phyloP scores from a whole-genome alignment of 306 rosid species.

The Trifolium subterraneum region DNA sequence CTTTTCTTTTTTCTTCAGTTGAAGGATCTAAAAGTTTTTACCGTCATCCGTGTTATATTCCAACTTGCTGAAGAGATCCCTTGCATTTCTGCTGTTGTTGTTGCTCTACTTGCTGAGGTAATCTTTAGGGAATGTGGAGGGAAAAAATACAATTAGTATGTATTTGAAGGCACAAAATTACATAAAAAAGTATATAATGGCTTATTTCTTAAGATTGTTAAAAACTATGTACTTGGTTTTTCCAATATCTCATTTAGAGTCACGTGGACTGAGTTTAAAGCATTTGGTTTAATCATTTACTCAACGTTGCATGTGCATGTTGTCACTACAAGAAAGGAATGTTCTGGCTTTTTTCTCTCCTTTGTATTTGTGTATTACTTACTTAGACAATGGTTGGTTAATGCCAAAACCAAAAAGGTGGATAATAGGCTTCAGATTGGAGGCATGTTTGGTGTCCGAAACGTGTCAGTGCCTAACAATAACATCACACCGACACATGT shows the following conservation, averaged over 20 bases:
- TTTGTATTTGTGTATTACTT: background rate
- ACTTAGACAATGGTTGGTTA: background rate
- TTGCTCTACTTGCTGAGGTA: conserved; percentile 97
- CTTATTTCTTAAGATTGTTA: background rate
- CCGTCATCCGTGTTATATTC: conserved; percentile 86
- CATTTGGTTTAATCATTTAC: conserved; percentile 15
- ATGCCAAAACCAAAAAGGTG: background rate
- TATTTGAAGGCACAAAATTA: background rate
- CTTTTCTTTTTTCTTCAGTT: conserved; percentile 59
- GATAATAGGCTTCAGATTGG: background rate
- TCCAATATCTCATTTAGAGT: too few species aligned
- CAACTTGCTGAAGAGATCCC: conserved; percentile 99
- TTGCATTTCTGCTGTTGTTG: conserved; percentile 97
- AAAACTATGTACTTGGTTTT: background rate
- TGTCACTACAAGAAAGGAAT: conserved; percentile 21
- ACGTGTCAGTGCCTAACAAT: too few species aligned
- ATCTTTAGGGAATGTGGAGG: background rate
- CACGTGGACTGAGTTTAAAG: background rate
- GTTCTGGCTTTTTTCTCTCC: background rate
- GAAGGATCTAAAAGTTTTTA: conserved; percentile 96
- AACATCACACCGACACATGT: background rate
- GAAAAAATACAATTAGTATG: background rate
- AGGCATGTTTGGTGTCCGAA: too few species aligned
- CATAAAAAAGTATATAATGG: too few species aligned
- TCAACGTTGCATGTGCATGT: background rate